A percentile compares a stretch with the other conserved stretches of the same genome.
Evolutionary conservation across 2,329 filamentous ascomycete species (phyloP).

Genomic region (Exophiala sp.): DNA sequence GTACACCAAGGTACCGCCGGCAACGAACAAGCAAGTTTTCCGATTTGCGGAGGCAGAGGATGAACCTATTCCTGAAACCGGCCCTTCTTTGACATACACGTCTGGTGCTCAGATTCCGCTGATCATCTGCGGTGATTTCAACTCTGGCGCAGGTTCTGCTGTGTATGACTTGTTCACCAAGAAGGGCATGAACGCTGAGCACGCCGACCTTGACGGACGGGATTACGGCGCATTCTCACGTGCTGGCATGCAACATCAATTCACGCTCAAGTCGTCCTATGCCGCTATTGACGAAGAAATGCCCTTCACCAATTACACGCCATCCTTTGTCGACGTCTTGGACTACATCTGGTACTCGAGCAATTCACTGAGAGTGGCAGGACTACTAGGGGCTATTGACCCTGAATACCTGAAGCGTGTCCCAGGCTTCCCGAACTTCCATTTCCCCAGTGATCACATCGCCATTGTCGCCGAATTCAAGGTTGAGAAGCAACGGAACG

Average conservation of each 20-base stretch:
- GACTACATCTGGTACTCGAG: constrained; percentile 98
- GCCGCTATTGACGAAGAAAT: constrained; percentile 70
- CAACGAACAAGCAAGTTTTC: constrained; percentile 66
- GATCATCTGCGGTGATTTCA: constrained; percentile 91
- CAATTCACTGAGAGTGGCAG: constrained; percentile 76
- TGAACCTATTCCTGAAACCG: constrained; percentile 59
- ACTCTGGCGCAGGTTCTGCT: constrained; percentile 78
- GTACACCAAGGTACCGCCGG: constrained; percentile 71
- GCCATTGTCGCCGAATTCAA: constrained; percentile 84
- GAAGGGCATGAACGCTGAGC: constrained; percentile 69
- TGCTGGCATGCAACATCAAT: constrained; percentile 89
- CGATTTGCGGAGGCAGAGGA: constrained; percentile 48
- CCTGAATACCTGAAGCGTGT: constrained; percentile 77
- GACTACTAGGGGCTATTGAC: constrained; percentile 79
- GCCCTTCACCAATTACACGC: constrained; percentile 93
- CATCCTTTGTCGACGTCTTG: constrained; percentile 83
- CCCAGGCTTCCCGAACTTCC: constrained; percentile 86
- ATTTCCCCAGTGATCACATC: constrained; percentile 90
- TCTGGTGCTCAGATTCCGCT: constrained; percentile 83
- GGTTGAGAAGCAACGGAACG: constrained; percentile 77
- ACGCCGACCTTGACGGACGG: constrained; percentile 70
- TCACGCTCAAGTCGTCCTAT: constrained; percentile 88
- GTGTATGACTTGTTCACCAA: constrained; percentile 85
- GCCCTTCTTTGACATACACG: constrained; percentile 78
- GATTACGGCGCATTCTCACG: constrained; percentile 91